These are phyloP conservation scores for Fusarium sp. DNA, from an alignment of 2,329 filamentous ascomycete species.

Conservation along the genomic window DNA sequence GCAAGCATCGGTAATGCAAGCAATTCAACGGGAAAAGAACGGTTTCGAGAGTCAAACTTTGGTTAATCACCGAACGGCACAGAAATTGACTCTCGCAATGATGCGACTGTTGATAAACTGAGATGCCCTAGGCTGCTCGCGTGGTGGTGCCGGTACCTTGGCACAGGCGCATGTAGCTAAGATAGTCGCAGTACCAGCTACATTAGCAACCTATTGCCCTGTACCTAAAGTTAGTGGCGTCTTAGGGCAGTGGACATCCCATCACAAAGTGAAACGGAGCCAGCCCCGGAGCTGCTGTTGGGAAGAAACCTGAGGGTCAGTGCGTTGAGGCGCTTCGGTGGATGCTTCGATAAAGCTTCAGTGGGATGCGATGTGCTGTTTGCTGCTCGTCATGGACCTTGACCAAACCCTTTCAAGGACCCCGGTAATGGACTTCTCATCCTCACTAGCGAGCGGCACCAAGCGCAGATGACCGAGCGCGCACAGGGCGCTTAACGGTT, in stretches of 20 bases:
- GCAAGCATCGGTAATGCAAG: constrained; percentile 41
- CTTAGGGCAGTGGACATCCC: constrained; percentile 19
- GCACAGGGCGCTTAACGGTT: constrained; percentile 41
- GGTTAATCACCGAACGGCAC: neutral
- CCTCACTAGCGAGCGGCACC: constrained; percentile 40
- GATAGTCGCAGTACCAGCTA: constrained; percentile 12
- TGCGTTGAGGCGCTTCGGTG: constrained; percentile 37
- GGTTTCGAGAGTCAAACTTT: constrained; percentile 5
- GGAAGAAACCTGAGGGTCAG: constrained; percentile 20
- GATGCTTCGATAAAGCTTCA: constrained; percentile 42
- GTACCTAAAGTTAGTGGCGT: constrained; percentile 21
- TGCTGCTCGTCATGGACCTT: constrained; percentile 36
- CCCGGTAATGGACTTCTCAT: constrained; percentile 30
- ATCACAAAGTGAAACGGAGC: constrained; percentile 25
- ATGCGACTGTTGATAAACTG: constrained; percentile 13
- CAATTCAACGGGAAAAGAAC: constrained; percentile 25
- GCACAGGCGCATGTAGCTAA: constrained; percentile 18
- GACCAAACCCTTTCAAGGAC: constrained; percentile 27
- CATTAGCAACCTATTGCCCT: neutral
- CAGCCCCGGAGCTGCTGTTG: constrained; percentile 19
- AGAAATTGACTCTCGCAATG: constrained; percentile 13
- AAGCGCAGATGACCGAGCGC: constrained; percentile 47
- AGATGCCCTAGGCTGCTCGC: constrained; percentile 5
- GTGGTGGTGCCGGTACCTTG: constrained; percentile 36
- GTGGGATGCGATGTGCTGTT: constrained; percentile 20